Conservation (phyloP, 2,329 filamentous ascomycete species). For the Scedosporium aurantiacum region DNA sequence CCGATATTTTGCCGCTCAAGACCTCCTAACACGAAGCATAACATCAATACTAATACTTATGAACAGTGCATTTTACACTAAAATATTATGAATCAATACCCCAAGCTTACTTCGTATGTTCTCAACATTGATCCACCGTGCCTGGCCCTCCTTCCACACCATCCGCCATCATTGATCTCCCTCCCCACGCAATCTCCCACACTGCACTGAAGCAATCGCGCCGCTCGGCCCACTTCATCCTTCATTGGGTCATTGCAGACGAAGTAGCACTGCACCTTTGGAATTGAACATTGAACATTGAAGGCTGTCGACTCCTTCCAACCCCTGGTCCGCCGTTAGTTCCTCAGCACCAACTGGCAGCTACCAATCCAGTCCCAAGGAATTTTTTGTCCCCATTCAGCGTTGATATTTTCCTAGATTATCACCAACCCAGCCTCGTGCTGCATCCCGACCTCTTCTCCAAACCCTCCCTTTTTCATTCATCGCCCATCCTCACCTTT, state of each 20-base stretch:
- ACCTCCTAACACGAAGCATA: no score
- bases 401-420: background rate
- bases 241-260: no score
- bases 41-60: no score
- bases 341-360: background rate
- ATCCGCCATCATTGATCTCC: no score
- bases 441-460: background rate
- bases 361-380: background rate
- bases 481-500: background rate
- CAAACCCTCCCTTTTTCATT: background rate
- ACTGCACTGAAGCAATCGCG: background rate
- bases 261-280: background rate
- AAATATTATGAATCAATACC: no score
- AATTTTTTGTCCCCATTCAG: constrained; percentile 1
- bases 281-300: background rate
- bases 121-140: no score
- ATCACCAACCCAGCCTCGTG: constrained; percentile 4
- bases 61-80: no score
- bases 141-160: no score
- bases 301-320: background rate
- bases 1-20: no score
- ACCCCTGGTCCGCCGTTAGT: background rate
- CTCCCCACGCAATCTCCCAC: background rate
- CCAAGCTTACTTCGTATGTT: no score
- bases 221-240: background rate